A percentile compares a stretch with the other conserved stretches of the same genome.
phyloP scores from a whole-genome alignment of 2,329 filamentous ascomycete species.

The Exophiala alcalophila region DNA sequence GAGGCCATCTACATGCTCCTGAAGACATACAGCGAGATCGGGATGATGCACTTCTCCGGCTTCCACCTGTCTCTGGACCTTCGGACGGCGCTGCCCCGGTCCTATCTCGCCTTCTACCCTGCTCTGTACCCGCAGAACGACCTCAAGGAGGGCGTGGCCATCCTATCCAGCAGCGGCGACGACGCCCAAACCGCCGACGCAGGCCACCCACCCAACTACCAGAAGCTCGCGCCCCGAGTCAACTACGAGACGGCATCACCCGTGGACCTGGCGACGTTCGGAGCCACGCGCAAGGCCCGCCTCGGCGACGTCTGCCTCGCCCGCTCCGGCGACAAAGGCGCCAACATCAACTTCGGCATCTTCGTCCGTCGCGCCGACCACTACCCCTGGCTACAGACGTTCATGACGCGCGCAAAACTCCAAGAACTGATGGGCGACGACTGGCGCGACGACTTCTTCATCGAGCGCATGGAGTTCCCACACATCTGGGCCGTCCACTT shows the following conservation, averaged over 20 bases:
- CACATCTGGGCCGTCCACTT: slow-evolving; percentile 50
- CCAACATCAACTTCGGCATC: slow-evolving; percentile 44
- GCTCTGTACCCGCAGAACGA: slow-evolving; percentile 35
- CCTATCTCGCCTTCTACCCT: slow-evolving; percentile 46
- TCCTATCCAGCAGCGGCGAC: slow-evolving; percentile 29
- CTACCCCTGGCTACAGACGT: slow-evolving; percentile 40
- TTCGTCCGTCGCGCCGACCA: slow-evolving; percentile 33
- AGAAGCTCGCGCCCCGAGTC: slow-evolving; percentile 27
- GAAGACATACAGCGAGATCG: slow-evolving; percentile 24
- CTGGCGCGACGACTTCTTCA: slow-evolving; percentile 41
- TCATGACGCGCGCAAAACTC: slow-evolving; percentile 42
- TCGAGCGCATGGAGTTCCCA: slow-evolving; percentile 51
- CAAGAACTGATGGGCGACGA: slow-evolving; percentile 45
- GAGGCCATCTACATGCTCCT: slow-evolving; percentile 20
- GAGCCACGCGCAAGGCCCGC: slow-evolving; percentile 35
- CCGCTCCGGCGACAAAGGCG: slow-evolving; percentile 43
- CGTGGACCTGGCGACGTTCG: slow-evolving; percentile 30
- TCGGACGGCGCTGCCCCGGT: slow-evolving; percentile 40
- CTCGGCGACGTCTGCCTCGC: slow-evolving; percentile 46
- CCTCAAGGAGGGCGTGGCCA: slow-evolving; percentile 33
- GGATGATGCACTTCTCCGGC: slow-evolving; percentile 48
- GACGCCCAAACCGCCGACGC: slow-evolving; percentile 28
- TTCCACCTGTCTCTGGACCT: slow-evolving; percentile 45
- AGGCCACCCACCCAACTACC: slow-evolving; percentile 24
- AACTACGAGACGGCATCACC: slow-evolving; percentile 16